These are phyloP conservation scores for Sclerotinia subarctica DNA, from an alignment of 2,329 filamentous ascomycete species.

Conservation along the genomic window DNA sequence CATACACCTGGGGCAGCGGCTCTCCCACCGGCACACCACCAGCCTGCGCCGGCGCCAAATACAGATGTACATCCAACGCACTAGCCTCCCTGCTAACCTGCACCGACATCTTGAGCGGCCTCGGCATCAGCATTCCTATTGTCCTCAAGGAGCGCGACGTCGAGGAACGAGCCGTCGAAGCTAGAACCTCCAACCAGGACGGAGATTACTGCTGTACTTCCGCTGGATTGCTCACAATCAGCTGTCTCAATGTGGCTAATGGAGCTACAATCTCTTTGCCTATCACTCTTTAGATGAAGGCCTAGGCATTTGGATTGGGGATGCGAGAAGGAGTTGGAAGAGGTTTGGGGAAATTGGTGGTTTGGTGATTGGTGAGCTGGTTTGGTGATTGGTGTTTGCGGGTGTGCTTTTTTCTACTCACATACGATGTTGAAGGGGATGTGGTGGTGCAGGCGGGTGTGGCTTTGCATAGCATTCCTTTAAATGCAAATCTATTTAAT, in stretches of 20 bases:
- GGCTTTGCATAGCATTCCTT: background rate
- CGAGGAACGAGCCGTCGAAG: background rate
- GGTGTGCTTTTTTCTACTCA: background rate
- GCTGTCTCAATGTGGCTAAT: background rate
- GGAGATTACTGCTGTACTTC: constrained; percentile 4
- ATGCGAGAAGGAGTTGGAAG: too few species aligned
- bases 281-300: background rate
- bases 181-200: background rate
- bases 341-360: background rate
- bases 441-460: background rate
- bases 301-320: rapidly evolving
- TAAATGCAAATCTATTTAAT: constrained; percentile 2
- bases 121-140: background rate
- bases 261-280: background rate
- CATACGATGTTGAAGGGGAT: background rate
- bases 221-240: background rate
- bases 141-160: background rate
- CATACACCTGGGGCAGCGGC: background rate
- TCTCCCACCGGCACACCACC: background rate
- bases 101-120: background rate
- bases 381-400: background rate
- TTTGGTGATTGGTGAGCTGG: too few species aligned
- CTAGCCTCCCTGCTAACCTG: background rate
- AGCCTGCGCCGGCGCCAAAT: background rate
- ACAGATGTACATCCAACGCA: background rate